These are phyloP conservation scores for Pyrenophora seminiperda DNA, from an alignment of 2,329 filamentous ascomycete species.

Conservation along the genomic window DNA sequence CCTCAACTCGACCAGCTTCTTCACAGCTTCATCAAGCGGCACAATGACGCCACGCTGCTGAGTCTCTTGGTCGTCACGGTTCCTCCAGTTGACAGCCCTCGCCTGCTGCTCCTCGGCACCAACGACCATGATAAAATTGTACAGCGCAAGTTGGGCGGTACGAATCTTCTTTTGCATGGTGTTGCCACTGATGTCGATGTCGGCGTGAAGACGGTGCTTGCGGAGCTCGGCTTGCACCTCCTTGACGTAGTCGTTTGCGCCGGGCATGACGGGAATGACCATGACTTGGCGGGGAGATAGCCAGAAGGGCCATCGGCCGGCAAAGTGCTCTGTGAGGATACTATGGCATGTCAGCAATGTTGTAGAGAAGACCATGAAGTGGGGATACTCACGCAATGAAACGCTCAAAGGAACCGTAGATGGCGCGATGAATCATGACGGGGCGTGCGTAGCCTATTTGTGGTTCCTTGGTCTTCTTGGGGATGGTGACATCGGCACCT, in stretches of 20 bases:
- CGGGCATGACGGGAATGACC: constrained; percentile 76
- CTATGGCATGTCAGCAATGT: constrained; percentile 25
- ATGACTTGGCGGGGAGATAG: constrained; percentile 81
- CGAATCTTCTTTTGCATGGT: constrained; percentile 91
- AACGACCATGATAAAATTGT: constrained; percentile 81
- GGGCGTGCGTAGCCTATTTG: constrained; percentile 69
- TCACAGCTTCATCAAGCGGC: constrained; percentile 63
- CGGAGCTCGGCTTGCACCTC: constrained; percentile 74
- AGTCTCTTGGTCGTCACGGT: constrained; percentile 65
- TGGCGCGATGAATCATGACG: constrained; percentile 86
- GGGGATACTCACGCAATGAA: constrained; percentile 61
- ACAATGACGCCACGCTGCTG: constrained; percentile 67
- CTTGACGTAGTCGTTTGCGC: constrained; percentile 71
- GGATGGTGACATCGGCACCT: constrained; percentile 19
- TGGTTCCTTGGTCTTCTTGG: constrained; percentile 36
- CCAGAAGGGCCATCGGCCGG: constrained; percentile 90
- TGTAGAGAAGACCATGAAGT: neutral
- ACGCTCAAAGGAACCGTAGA: constrained; percentile 72
- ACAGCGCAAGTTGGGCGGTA: constrained; percentile 77
- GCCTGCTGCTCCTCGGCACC: constrained; percentile 66
- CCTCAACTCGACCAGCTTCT: constrained; percentile 56
- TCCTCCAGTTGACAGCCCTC: constrained; percentile 66
- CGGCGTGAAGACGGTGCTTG: constrained; percentile 70
- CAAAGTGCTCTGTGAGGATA: constrained; percentile 83
- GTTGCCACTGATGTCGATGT: constrained; percentile 74